A percentile compares a stretch with the other conserved stretches of the same genome.
phyloP scores from a whole-genome alignment of 768 basidiomycete species.

The Macrolepiota dolichaula region DNA sequence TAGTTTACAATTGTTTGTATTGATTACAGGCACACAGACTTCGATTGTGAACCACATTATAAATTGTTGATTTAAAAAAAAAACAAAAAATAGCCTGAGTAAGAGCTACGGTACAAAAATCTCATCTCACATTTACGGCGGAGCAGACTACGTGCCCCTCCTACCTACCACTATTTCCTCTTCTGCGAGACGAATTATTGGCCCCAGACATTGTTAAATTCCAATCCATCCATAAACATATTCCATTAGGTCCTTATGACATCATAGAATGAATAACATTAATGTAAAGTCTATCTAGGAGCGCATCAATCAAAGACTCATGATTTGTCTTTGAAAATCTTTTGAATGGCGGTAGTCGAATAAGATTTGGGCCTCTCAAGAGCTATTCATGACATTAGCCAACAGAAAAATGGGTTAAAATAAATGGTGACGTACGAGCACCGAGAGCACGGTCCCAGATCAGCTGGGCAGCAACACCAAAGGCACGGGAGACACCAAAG shows the following conservation, averaged over 20 bases:
- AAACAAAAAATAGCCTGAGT: too few species aligned
- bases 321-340: conserved; percentile 67
- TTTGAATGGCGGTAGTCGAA: conserved; percentile 74
- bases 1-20: too few species aligned
- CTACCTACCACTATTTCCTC: too few species aligned
- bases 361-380: conserved; percentile 92
- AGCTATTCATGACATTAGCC: conserved; percentile 33
- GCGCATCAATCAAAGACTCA: conserved; percentile 12
- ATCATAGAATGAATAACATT: background rate
- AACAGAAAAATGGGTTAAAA: background rate
- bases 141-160: too few species aligned
- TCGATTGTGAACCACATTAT: too few species aligned
- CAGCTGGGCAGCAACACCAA: conserved; percentile 84
- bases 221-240: background rate
- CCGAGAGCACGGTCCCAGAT: conserved; percentile 94
- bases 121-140: too few species aligned
- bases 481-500: conserved; percentile 94
- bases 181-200: too few species aligned
- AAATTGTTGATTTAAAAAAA: too few species aligned
- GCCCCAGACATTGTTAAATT: too few species aligned
- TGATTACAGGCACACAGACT: too few species aligned
- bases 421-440: conserved; percentile 61
- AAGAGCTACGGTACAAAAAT: too few species aligned
- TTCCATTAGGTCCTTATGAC: background rate
- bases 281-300: background rate